These are phyloP conservation scores for Theileria orientalis DNA, from an alignment of 169 alveolate genomes.

Conservation along the genomic window DNA sequence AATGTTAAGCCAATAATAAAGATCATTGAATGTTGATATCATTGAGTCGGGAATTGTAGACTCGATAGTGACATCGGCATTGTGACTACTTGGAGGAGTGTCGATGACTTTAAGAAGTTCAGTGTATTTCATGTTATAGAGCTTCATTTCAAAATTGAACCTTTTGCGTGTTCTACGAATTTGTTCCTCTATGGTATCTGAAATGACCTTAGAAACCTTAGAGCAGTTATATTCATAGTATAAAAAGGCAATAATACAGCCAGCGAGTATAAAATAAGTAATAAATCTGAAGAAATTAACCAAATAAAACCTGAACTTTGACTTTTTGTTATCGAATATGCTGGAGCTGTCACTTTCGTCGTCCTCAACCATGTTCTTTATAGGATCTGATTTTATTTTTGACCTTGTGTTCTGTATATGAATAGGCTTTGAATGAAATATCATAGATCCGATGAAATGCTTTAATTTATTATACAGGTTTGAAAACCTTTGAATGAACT, in stretches of 20 bases:
- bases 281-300: neutral
- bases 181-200: neutral
- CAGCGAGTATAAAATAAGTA: neutral
- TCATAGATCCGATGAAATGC: neutral
- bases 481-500: neutral
- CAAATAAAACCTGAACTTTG: neutral
- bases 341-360: neutral
- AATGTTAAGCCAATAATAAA: conserved; percentile 32
- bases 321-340: neutral
- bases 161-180: neutral
- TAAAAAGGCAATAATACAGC: neutral
- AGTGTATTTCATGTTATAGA: neutral
- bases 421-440: neutral
- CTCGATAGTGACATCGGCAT: neutral
- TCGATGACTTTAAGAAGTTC: neutral
- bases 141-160: neutral
- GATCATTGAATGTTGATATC: conserved; percentile 23
- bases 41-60: neutral
- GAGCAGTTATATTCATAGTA: neutral
- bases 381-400: neutral
- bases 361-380: neutral
- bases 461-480: neutral
- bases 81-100: neutral
- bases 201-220: conserved; percentile 6
- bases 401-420: neutral